Percentiles rank a stretch among this genome's conserved stretches.
These are phyloP conservation scores for Oxytropis ochrocephala DNA, from an alignment of 306 rosid genomes.

Conservation along the genomic window DNA sequence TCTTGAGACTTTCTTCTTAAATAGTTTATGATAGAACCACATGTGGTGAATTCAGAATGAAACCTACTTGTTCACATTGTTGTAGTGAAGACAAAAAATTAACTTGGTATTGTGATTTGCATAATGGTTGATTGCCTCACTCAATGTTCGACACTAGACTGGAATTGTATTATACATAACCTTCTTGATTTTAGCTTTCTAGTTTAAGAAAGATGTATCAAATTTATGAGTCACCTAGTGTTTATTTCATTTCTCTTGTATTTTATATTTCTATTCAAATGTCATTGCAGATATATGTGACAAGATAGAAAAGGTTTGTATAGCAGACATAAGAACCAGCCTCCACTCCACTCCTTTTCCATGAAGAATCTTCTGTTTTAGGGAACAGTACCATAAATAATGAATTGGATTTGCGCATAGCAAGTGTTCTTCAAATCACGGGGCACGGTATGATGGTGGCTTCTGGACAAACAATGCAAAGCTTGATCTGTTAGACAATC, in stretches of 20 bases:
- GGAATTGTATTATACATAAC: background rate
- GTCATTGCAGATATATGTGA: slow-evolving; percentile 76
- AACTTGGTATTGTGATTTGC: background rate
- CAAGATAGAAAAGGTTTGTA: slow-evolving; percentile 82
- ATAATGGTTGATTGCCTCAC: background rate
- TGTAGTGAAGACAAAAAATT: background rate
- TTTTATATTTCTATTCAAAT: slow-evolving; percentile 19
- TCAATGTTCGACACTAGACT: background rate
- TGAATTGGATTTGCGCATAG: slow-evolving; percentile 74
- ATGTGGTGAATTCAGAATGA: background rate
- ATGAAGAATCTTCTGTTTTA: slow-evolving; percentile 50
- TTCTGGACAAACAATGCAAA: slow-evolving; percentile 71
- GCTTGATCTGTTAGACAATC: slow-evolving; percentile 40
- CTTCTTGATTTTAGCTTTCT: background rate
- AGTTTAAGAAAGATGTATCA: background rate
- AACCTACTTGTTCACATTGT: background rate
- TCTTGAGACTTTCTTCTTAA: background rate
- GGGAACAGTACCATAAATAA: slow-evolving; percentile 58
- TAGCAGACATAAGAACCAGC: slow-evolving; percentile 63
- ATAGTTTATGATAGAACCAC: background rate
- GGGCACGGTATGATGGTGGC: slow-evolving; percentile 88
- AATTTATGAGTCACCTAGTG: background rate
- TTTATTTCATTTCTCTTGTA: background rate
- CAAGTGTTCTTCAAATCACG: slow-evolving; percentile 86
- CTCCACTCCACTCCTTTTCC: slow-evolving; percentile 40